Percentiles rank a stretch among this genome's conserved stretches.
Evolutionary conservation across 2,329 filamentous ascomycete genomes (phyloP).

Genomic region (Pseudophaeomoniella oleicola): DNA sequence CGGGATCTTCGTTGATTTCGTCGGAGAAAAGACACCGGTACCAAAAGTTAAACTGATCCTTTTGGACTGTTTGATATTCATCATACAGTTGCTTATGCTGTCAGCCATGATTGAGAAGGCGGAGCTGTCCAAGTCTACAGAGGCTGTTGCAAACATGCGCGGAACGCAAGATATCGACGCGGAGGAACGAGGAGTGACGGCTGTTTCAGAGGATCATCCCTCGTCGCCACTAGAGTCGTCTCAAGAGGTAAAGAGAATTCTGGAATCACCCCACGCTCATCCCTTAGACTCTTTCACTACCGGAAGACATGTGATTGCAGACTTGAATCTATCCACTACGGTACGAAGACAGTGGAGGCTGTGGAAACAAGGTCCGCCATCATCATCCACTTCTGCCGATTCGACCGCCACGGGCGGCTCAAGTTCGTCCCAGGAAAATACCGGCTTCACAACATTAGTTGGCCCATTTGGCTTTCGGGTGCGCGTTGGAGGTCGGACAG

Average conservation of each 20-base stretch:
- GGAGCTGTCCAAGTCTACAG: constrained; percentile 17
- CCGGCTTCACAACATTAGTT: neutral
- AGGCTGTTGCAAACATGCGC: constrained; percentile 6
- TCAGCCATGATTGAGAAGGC: constrained; percentile 38
- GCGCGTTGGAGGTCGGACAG: neutral
- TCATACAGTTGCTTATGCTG: constrained; percentile 43
- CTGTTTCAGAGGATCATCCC: constrained; percentile 20
- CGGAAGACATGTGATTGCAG: constrained; percentile 22
- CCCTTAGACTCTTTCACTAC: constrained; percentile 22
- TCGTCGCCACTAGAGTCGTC: constrained; percentile 6
- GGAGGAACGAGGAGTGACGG: constrained; percentile 42
- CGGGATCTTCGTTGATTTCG: constrained; percentile 49
- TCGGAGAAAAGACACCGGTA: constrained; percentile 44
- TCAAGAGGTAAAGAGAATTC: neutral
- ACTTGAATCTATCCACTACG: constrained; percentile 19
- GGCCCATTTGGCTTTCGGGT: neutral
- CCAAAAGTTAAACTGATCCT: constrained; percentile 36
- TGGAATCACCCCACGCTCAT: constrained; percentile 9
- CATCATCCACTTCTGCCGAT: neutral
- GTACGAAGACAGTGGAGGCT: constrained; percentile 24
- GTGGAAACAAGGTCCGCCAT: constrained; percentile 3
- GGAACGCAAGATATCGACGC: constrained; percentile 39
- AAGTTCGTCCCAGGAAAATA: neutral
- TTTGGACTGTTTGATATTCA: constrained; percentile 39
- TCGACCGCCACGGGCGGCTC: neutral